Evolutionary conservation across 805 yeast species (phyloP), one percentile per base, ranked within the genome.

Genomic region (Candida ficus): DNA sequence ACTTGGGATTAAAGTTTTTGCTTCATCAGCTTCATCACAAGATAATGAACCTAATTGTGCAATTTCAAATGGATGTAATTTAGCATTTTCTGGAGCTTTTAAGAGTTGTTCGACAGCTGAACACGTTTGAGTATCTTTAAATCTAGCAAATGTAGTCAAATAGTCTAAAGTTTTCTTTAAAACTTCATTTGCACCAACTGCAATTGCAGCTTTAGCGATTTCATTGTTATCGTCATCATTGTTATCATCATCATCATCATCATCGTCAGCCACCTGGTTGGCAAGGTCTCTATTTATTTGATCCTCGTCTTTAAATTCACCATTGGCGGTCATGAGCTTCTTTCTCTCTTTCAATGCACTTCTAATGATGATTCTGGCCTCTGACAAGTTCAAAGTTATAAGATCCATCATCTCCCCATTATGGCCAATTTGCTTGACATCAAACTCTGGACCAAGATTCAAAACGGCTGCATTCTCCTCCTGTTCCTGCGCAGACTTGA

Each of bases 1-100:
- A 62, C 95, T 84, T 35, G 99, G 97, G 43, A 93, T 82, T 55
- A 93, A 71, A 14, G 96, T 86, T 64, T 87, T 87, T 28, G 98
- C 98, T 68, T 93, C 99, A 57, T 86, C 99, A 6, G 95, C 89
- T 47, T 91, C 97, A 57, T 91, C 99, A 64, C 97, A 90, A 23
- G 93, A 84, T 46, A 91, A 71, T 4, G 95, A 86, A 0, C 95
- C 91, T 43, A 70, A 41, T 63, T 93, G 98, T 1, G 98, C 95
- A 40, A 87, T 70, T 65, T 93, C 99, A 61, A 93, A 93, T 1
- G 99, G 98, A 67, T 93, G 99, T 53, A 93, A 64, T 21, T 78
- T 81, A 31, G 76, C 66, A 54, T 81, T 83, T 49, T 86, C 95
- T 36, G 83, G 78, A 21, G 81, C 67, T 46, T 78, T 80, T 56